These are phyloP conservation scores for Xylariales sp. DNA, from an alignment of 2,329 filamentous ascomycete species.

Conservation along the genomic window DNA sequence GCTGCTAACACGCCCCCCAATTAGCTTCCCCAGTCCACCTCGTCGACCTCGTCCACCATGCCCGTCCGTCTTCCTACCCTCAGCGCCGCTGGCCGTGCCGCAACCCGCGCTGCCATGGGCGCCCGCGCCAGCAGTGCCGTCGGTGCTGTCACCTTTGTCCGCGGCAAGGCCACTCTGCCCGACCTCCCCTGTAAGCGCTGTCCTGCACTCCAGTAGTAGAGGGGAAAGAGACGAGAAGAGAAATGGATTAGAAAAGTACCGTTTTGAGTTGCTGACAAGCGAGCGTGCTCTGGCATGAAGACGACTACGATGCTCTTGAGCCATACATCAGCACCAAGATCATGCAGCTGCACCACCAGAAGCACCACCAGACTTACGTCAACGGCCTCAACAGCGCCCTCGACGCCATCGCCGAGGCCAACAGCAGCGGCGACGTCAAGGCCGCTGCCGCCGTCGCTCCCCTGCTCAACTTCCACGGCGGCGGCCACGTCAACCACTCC, in stretches of 20 bases:
- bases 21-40: no score
- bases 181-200: conserved; percentile 39
- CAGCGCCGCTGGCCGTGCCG: conserved; percentile 8
- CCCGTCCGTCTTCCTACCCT: conserved; percentile 5
- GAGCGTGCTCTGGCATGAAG: no score
- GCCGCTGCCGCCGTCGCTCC: conserved; percentile 24
- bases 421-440: conserved; percentile 41
- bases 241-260: no score
- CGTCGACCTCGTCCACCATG: no score
- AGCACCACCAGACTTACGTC: conserved; percentile 81
- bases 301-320: conserved; percentile 96
- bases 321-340: conserved; percentile 71
- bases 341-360: conserved; percentile 81
- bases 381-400: conserved; percentile 68
- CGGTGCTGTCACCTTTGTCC: conserved; percentile 8
- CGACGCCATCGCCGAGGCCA: conserved; percentile 61
- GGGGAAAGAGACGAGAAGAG: no score
- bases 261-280: no score
- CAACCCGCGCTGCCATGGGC: conserved; percentile 7
- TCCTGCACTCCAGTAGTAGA: no score
- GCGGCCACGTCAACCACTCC: conserved; percentile 62
- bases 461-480: conserved; percentile 61
- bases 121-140: conserved; percentile 8
- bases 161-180: conserved; percentile 11
- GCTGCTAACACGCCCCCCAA: no score